These are phyloP conservation scores for Starmerella khaoyaiensis DNA, from an alignment of 805 yeast species.

Conservation along the genomic window DNA sequence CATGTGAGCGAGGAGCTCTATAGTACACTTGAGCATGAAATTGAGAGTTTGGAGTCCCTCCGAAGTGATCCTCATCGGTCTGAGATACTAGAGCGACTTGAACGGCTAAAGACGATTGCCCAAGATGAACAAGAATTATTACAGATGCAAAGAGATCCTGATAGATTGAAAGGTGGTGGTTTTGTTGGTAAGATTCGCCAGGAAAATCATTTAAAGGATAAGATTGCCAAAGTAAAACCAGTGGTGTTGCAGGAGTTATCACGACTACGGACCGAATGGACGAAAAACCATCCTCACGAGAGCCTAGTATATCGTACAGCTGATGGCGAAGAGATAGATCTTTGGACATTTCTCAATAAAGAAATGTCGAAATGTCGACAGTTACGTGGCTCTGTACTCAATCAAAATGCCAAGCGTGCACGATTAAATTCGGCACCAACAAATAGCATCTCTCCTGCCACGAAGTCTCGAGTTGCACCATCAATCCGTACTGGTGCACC, in stretches of 20 bases:
- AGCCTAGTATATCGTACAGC: too few species aligned
- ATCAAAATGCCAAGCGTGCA: too few species aligned
- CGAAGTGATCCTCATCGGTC: constrained; percentile 20
- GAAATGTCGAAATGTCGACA: too few species aligned
- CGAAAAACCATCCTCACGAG: too few species aligned
- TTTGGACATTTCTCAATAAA: too few species aligned
- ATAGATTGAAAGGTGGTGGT: constrained; percentile 33
- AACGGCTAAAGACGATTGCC: neutral
- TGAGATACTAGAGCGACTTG: neutral
- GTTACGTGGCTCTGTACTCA: too few species aligned
- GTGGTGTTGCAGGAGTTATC: constrained; percentile 41
- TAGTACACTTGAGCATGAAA: constrained; percentile 47
- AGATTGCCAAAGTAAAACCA: constrained; percentile 57
- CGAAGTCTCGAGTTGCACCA: too few species aligned
- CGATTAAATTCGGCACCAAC: too few species aligned
- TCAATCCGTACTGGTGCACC: too few species aligned
- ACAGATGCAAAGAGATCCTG: constrained; percentile 64
- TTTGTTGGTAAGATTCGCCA: constrained; percentile 35
- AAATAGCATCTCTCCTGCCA: too few species aligned
- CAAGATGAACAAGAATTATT: constrained; percentile 48
- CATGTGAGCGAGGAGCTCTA: constrained; percentile 6
- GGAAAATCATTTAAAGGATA: constrained; percentile 67
- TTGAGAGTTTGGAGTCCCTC: constrained; percentile 39
- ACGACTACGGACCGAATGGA: too few species aligned
- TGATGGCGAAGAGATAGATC: too few species aligned